phyloP scores from a whole-genome alignment of 192 early-diverging fungal genomes.

The Powellomyces hirtus region DNA sequence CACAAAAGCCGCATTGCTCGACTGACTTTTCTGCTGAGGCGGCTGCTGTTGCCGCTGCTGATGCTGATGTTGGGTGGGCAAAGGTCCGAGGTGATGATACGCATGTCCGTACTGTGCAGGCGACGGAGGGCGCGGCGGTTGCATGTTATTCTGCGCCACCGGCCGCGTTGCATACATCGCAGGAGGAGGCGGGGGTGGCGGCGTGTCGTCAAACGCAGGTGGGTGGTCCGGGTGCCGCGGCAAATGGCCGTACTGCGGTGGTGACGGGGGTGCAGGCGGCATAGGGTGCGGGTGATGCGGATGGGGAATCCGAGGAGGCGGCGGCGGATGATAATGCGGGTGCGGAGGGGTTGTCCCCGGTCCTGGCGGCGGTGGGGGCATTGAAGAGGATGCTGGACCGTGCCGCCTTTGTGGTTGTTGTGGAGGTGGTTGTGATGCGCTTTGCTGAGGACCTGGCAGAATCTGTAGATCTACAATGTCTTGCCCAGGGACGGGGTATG shows the following conservation, averaged over 20 bases:
- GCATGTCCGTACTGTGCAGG: background rate
- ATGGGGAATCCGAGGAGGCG: background rate
- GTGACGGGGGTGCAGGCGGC: background rate
- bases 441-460: constrained; percentile 13
- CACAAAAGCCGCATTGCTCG: constrained; percentile 31
- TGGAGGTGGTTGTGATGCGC: background rate
- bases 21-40: constrained; percentile 26
- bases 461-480: constrained; percentile 69
- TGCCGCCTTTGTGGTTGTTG: background rate
- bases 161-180: too few relatives aligned
- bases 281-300: background rate
- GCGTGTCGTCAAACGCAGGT: too few relatives aligned
- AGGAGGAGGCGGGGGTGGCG: background rate
- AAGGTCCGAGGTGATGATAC: background rate
- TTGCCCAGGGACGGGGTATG: constrained; percentile 56
- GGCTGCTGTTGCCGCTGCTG: background rate
- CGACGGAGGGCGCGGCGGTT: background rate
- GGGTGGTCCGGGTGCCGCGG: too few relatives aligned
- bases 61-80: background rate
- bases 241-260: too few relatives aligned
- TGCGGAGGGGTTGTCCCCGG: background rate
- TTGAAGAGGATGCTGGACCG: background rate
- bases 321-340: background rate
- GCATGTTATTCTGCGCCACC: too few relatives aligned
- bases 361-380: background rate